Base-by-base conservation (phyloP, 1,284 basidiomycete genomes). In the Volvariella volvacea region DNA sequence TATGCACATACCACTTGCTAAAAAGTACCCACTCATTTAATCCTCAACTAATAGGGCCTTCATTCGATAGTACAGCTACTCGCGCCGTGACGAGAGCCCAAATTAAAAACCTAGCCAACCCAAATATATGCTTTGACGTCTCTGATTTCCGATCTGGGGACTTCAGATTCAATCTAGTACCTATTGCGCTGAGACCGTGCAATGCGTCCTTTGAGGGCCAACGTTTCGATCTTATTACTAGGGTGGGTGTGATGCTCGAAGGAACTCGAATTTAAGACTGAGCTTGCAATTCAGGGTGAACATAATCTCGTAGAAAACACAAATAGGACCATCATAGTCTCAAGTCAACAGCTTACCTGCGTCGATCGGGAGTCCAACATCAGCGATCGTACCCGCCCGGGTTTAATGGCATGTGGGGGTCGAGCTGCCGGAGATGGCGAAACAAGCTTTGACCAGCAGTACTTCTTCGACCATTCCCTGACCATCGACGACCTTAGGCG, bases 371-470 rank as follows among this genome's bases (percentile, higher is more conserved):
- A 48, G 41, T 41, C 51, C 12, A 57, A 56, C 36, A 56, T 47
- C n/a, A 55, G 56, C 9, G 53, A 58, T 39, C 45, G 51, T 21
- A 52, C 33, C 25, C 52, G 56, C 22, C 55, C 56, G 32, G 52
- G 55, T 17, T 52, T 56, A 25, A 56, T 58, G 25, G 55, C 56
- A n/a, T 58, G 56, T 43, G 56, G 56, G 55, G 55, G 56, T 31
- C 54, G 54, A 33, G 57, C 54, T 46, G 55, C 46, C 8, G 56
- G 55, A 10, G 55, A 59, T 32, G 56, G 56, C 17, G 49, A 52
- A 39, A 59, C 55, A 10, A 55, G 46, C 9, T 40, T 46, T 4
- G 53, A 57, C 34, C 52, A 57, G 28, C 53, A 55, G 36, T 59
- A 46, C 49, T 57, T 58, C 49, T 56, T 56, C 37, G 50, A 56